phyloP scores from a whole-genome alignment of 164 flowering plant genomes.

The Vitis rupestris region DNA sequence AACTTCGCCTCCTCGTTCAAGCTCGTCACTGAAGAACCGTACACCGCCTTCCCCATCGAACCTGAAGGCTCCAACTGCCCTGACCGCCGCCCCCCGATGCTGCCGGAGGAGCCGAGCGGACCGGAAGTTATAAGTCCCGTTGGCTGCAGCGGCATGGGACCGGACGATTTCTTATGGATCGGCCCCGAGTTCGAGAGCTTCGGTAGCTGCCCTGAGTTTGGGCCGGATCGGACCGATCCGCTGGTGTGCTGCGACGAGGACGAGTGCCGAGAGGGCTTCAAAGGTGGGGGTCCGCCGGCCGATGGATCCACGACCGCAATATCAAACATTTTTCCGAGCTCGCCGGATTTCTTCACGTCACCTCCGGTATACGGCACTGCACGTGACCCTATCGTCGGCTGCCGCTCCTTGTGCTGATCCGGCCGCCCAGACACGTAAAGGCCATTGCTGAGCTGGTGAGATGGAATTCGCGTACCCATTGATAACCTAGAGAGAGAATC shows the following conservation, averaged over 20 bases:
- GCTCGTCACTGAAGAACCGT: conserved; percentile 76
- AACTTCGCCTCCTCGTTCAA: conserved; percentile 51
- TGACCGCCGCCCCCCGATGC: conserved; percentile 19
- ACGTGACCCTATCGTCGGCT: conserved; percentile 58
- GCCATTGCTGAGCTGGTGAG: conserved; percentile 75
- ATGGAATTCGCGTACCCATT: conserved; percentile 65
- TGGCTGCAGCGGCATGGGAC: conserved; percentile 21
- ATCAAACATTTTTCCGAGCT: conserved; percentile 94
- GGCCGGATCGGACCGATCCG: conserved; percentile 72
- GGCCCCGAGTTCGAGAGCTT: conserved; percentile 9
- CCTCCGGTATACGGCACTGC: conserved; percentile 84
- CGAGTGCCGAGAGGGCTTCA: conserved; percentile 41
- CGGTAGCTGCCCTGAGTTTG: conserved; percentile 30
- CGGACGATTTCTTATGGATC: conserved; percentile 25
- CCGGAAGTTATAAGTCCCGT: conserved; percentile 39
- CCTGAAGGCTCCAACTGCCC: conserved; percentile 29
- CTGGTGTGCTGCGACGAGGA: conserved; percentile 63
- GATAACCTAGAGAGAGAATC: not conserved
- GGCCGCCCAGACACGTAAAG: conserved; percentile 74
- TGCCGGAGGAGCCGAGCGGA: conserved; percentile 32
- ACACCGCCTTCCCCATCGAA: conserved; percentile 40
- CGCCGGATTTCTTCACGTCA: conserved; percentile 81
- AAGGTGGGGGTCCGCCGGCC: conserved; percentile 20
- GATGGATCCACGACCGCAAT: conserved; percentile 38
- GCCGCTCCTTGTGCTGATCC: conserved; percentile 53